Evolutionary conservation across 1,284 basidiomycete genomes (phyloP), one percentile per base, ranked within the genome.

Genomic region (Anthracocystis setariae): DNA sequence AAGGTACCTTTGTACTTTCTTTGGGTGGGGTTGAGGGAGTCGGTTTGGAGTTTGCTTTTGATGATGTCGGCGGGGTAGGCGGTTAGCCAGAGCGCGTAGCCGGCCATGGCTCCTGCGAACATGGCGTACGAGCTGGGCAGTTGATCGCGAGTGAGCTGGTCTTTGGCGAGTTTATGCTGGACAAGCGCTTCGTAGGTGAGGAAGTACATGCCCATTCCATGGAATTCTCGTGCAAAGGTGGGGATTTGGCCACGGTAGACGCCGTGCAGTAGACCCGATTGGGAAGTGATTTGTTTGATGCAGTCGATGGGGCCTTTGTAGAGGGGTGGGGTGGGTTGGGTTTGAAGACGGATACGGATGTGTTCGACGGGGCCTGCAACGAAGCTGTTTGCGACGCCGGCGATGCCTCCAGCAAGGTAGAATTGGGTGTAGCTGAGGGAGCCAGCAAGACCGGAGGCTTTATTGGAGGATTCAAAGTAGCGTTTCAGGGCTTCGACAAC

Each of bases 281-380:
- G 33, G 8, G 29, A 25, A 7, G 53, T 38, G 15, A 57, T 65
- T 45, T 74, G 67, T 2, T 35, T 23, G 24, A 74, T 45, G 45
- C 73, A 75, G 56, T 74, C 76, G 17, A 76, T 48, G 0, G 72
- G 64, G 87, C 91, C 80, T 2, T 33, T 33, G 53, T 75, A 78
- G 5, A 72, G 81, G 8, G 64, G 70, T 74, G 69, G 51, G 2
- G 65, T 55, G 13, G 71, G 74, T 54, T 82, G 79, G 15, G 81
- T 78, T 59, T 83, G 82, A 8, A 83, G 45, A 90, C 94, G 91
- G 77, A 98, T 98, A 86, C 95, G 91, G 78, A 98, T 93, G 82
- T 98, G 94, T 84, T 98, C 95, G 13, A 98, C 93, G 2, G 95
- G 95, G 2, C 93, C 93, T 0, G 94, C 94, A 18, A 97, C 92